Evolutionary conservation across 441 rosid species (phyloP).

Genomic region (Rhodomyrtus psidioides): DNA sequence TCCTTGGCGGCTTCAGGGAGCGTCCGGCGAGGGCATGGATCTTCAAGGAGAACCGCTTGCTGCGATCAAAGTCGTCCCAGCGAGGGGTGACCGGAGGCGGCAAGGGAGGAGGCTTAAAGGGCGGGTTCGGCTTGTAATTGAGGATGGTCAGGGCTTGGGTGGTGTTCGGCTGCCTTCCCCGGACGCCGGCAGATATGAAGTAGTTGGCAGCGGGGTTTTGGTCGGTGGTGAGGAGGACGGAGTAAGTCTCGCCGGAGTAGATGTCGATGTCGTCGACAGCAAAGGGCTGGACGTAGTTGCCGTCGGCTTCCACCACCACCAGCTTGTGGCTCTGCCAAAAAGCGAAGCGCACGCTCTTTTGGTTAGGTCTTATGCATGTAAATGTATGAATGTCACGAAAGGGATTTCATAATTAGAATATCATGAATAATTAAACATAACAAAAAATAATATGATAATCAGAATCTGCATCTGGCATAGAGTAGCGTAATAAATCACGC

Average conservation of each 20-base stretch:
- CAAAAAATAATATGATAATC: not conserved
- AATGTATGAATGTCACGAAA: not conserved
- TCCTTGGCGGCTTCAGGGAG: constrained; percentile 33
- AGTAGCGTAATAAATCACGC: not conserved
- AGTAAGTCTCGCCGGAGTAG: constrained; percentile 80
- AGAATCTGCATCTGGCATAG: not conserved
- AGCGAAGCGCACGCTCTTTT: not conserved
- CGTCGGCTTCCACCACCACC: constrained; percentile 81
- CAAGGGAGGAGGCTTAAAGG: constrained; percentile 21
- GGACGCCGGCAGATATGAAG: constrained; percentile 54
- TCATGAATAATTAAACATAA: not conserved
- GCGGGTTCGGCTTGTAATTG: constrained; percentile 36
- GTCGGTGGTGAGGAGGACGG: constrained; percentile 46
- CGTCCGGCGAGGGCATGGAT: constrained; percentile 21
- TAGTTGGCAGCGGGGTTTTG: constrained; percentile 42
- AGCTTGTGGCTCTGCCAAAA: constrained; percentile 48
- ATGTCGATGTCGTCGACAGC: constrained; percentile 40
- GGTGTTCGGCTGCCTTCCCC: constrained; percentile 51
- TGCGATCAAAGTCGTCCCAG: constrained; percentile 52
- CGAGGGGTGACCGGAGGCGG: constrained; percentile 51
- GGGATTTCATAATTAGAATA: not conserved
- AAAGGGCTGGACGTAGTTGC: constrained; percentile 60
- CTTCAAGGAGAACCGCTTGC: constrained; percentile 32
- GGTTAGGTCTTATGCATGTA: not conserved
- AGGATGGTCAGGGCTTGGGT: constrained; percentile 46